Conservation (phyloP, 1,139 yeast species). For the Geotrichum klebahnii region DNA sequence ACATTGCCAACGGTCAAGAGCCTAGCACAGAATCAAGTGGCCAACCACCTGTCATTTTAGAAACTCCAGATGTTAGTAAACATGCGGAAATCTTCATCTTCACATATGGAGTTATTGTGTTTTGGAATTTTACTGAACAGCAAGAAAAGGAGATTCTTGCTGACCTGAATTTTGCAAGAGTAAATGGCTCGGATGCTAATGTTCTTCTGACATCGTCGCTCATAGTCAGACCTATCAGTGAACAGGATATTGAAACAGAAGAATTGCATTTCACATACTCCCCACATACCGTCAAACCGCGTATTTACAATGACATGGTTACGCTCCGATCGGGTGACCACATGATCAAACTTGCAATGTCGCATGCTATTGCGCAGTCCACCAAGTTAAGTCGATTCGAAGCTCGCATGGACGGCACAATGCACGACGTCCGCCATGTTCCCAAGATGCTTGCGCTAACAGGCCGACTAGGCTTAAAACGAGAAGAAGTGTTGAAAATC, state of each 20-base stretch:
- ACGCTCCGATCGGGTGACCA: constrained; percentile 89
- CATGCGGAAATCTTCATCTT: constrained; percentile 91
- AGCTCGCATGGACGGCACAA: constrained; percentile 78
- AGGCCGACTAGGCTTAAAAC: constrained; percentile 72
- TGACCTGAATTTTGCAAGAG: constrained; percentile 73
- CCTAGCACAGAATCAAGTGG: too few species aligned
- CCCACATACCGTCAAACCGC: constrained; percentile 71
- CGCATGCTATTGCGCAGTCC: constrained; percentile 96
- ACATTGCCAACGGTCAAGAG: too few species aligned
- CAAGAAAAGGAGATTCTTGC: constrained; percentile 93
- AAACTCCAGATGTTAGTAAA: constrained; percentile 38
- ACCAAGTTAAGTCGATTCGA: constrained; percentile 88
- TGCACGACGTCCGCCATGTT: constrained; percentile 78
- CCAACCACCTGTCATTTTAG: too few species aligned
- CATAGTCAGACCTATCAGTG: constrained; percentile 74
- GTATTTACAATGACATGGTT: constrained; percentile 91
- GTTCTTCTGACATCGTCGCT: constrained; percentile 35
- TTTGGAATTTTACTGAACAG: constrained; percentile 91
- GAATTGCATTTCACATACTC: constrained; percentile 92
- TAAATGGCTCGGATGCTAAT: constrained; percentile 3
- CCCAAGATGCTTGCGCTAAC: constrained; percentile 89
- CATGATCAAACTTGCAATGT: constrained; percentile 83
- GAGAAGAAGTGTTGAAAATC: constrained; percentile 76
- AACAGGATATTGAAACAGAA: constrained; percentile 90
- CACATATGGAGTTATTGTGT: constrained; percentile 89